Base-by-base conservation (phyloP, 2,329 filamentous ascomycete species). In the Aspergillus sp. region DNA sequence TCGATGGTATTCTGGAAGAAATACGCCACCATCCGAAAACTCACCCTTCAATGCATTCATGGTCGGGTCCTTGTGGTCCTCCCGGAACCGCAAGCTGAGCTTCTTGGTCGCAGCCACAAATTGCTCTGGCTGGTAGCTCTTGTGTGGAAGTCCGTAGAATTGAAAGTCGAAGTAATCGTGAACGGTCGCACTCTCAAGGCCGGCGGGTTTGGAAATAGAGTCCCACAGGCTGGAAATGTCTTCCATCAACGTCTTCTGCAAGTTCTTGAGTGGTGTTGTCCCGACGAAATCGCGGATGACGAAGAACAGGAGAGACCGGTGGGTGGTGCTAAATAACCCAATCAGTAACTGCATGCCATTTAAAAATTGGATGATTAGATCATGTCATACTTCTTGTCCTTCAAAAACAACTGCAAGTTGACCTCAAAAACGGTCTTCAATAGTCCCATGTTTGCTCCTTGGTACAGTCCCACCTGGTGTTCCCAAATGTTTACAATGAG, bases 401-500 rank as follows among this genome's bases (percentile, higher is more conserved):
- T 96, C 57, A 97, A 76, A 70, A 98, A 98, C 27, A 98, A 76
- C 69, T 97, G 91, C 64, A 98, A 68, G 65, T 98, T 98, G 67
- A 98, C 93, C 72, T 98, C 93, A 58, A 98, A 98, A 4, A 98
- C 93, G 0, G 94, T 98, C 78, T 98, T 98, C 60, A 98, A 75
- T 59, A 98, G 71, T 7, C 93, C 93, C 93, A 98, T 98, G 68
- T 98, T 98, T 58, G 93, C 93, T 45, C 93, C 93, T 71, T 98
- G 91, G 65, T 98, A 98, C 66, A 98, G 69, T 38, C 93, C 93
- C 49, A 98, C 93, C 70, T 98, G 93, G 68, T 96, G 91, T 70
- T 98, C 93, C 93, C 93, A 98, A 54, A 98, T 95, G 65, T 98
- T 98, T 68, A 98, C 86, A 62, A 98, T 94, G 57, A 98, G 77